Evolutionary conservation across 371 early-diverging fungal species (phyloP), one percentile per base, ranked within the genome.

Genomic region (Mortierella sp.): DNA sequence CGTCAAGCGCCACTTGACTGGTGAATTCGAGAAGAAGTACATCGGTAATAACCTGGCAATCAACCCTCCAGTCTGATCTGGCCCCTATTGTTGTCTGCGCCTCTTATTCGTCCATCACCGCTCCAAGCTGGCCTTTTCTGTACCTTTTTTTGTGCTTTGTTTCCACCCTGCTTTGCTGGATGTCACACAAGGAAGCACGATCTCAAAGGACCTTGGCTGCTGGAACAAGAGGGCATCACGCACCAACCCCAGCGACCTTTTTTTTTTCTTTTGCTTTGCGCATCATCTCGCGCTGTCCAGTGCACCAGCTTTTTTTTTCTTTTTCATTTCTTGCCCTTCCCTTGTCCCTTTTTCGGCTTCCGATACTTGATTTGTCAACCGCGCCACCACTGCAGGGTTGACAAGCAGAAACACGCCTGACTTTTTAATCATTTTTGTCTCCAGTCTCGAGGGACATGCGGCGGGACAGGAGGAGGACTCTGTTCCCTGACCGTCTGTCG

Each of bases 21-120:
- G 99, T 86, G 99, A 98, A 91, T 99, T 99, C 87, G 99, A 98
- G 90, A 99, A 99, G 96, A 97, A 96, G 90, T 99, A 99, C 89
- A 94, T 99, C 80, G 99, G 98, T 98, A 94, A 85, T 93, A 89
- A 78, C 58, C 41, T 48, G 7, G n/a, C 48, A 48, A 48, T 40
- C 40, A 43, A 45, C 37, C 37, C 9, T 39, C 16, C 8, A 44
- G 5, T 41, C 45, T 77, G 48, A 50, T 64, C 34, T 41, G 52
- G 16, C 26, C n/a, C 37, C 63, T 44, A n/a, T 31, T 67, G 4
- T 22, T 53, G n/a, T 24, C 44, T n/a, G 44, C 16, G 24, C 71
- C 24, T 58, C 61, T 58, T 34, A 7, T 34, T 7, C 61, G 24
- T 29, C 47, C 10, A 47, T 31, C 31, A 19, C 37, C 64, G 14